A percentile compares a stretch with the other conserved stretches of the same genome.
These are phyloP conservation scores for Laburnicola sp. DNA, from an alignment of 2,329 filamentous ascomycete genomes.

Conservation along the genomic window DNA sequence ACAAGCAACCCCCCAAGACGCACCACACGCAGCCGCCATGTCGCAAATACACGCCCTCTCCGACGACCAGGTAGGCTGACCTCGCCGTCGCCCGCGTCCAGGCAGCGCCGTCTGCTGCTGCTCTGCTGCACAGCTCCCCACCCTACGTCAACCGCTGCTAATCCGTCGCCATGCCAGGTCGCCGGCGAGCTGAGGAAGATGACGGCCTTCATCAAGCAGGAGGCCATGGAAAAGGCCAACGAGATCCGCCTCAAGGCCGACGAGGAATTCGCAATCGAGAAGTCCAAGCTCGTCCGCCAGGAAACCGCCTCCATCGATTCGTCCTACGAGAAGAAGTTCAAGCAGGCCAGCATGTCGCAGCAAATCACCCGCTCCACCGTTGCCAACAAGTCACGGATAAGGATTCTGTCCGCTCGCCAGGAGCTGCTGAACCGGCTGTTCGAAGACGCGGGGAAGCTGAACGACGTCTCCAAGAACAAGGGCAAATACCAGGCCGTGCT, in stretches of 20 bases:
- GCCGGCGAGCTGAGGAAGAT: slow-evolving; percentile 99
- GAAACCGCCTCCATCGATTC: slow-evolving; percentile 91
- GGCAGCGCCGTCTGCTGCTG: no score
- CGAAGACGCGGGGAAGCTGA: slow-evolving; percentile 74
- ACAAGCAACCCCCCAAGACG: neutral
- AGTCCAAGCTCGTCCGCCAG: slow-evolving; percentile 95
- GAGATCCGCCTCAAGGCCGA: slow-evolving; percentile 99
- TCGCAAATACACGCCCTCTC: slow-evolving; percentile 92
- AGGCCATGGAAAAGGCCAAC: slow-evolving; percentile 93
- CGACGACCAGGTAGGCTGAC: slow-evolving; percentile 80
- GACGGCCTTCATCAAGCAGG: slow-evolving; percentile 99
- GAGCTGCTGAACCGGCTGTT: slow-evolving; percentile 90
- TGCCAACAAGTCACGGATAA: slow-evolving; percentile 92
- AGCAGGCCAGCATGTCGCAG: slow-evolving; percentile 96
- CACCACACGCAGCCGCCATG: slow-evolving; percentile 62
- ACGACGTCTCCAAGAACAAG: slow-evolving; percentile 67
- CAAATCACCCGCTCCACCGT: slow-evolving; percentile 97
- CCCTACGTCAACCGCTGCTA: slow-evolving; percentile 33
- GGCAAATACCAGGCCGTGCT: slow-evolving; percentile 74
- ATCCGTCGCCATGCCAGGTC: slow-evolving; percentile 64
- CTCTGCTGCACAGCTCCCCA: slow-evolving; percentile 21
- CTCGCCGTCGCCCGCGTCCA: slow-evolving; percentile 17
- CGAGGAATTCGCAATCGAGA: slow-evolving; percentile 98
- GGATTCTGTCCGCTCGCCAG: slow-evolving; percentile 83
- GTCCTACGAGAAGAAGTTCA: slow-evolving; percentile 98